A percentile compares a stretch with the other conserved stretches of the same genome.
These are phyloP conservation scores for Fraxinus americana DNA, from an alignment of 257 asterid species.

Conservation along the genomic window DNA sequence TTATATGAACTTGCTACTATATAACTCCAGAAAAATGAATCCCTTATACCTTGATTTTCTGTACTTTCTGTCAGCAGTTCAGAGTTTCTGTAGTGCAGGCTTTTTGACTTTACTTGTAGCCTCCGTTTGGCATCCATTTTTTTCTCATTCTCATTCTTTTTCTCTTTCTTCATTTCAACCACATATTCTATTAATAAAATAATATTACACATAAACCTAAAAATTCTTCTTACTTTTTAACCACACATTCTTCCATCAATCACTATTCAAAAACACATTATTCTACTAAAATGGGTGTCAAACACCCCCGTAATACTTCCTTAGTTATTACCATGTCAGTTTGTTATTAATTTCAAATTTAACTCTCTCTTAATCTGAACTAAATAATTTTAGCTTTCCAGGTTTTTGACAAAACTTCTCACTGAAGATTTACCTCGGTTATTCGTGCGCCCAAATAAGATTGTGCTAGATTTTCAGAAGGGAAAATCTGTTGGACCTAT, in stretches of 20 bases:
- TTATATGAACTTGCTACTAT: background rate
- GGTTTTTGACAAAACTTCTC: slow-evolving; percentile 91
- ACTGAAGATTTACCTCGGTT: slow-evolving; percentile 91
- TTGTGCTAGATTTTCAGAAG: slow-evolving; percentile 87
- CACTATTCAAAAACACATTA: too few species aligned
- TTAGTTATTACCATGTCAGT: background rate
- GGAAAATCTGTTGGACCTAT: slow-evolving; percentile 73
- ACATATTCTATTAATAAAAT: too few species aligned
- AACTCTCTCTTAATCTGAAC: slow-evolving; percentile 20
- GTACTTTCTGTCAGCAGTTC: background rate
- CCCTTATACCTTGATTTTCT: background rate
- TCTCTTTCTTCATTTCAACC: too few species aligned
- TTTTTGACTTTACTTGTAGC: background rate
- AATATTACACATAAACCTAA: too few species aligned
- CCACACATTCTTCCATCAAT: too few species aligned
- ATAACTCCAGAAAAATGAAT: background rate
- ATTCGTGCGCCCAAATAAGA: slow-evolving; percentile 95
- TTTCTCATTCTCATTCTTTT: too few species aligned
- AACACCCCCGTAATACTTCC: too few species aligned
- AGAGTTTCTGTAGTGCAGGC: background rate
- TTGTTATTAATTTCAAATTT: slow-evolving; percentile 5
- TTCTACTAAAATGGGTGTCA: too few species aligned
- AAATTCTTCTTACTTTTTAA: too few species aligned
- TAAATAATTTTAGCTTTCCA: slow-evolving; percentile 30
- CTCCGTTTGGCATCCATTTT: too few species aligned